phyloP scores from a whole-genome alignment of 257 asterid species.

The Fraxinus quadrangulata region DNA sequence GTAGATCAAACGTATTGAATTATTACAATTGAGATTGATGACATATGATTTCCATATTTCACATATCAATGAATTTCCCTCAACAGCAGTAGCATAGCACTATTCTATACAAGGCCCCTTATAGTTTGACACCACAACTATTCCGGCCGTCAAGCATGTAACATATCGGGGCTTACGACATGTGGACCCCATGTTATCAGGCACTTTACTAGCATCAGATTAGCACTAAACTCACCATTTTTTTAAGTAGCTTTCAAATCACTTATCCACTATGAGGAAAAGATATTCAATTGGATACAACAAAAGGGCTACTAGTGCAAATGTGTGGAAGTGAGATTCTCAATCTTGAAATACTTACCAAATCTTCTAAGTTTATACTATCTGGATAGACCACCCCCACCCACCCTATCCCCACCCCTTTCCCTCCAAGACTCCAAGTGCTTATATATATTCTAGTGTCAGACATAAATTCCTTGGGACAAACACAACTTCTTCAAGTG shows the following conservation, averaged over 20 bases:
- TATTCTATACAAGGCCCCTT: neutral
- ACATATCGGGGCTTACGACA: neutral
- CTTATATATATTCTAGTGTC: constrained; percentile 52
- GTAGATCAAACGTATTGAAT: too few relatives aligned
- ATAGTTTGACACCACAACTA: neutral
- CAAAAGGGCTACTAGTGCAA: neutral
- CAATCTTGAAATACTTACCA: neutral
- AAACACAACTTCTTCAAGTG: constrained; percentile 56
- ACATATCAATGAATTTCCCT: too few relatives aligned
- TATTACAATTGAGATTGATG: too few relatives aligned
- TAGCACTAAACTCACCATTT: constrained; percentile 43
- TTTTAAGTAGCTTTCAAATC: constrained; percentile 36
- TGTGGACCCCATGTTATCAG: constrained; percentile 30
- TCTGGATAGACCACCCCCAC: constrained; percentile 18
- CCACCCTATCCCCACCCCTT: constrained; percentile 18
- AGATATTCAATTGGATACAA: constrained; percentile 62
- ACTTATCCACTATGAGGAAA: constrained; percentile 39
- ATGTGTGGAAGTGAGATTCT: neutral
- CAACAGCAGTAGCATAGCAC: too few relatives aligned
- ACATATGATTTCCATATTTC: too few relatives aligned
- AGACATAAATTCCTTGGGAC: constrained; percentile 48
- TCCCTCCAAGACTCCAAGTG: neutral
- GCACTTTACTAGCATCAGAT: constrained; percentile 39
- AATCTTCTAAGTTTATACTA: neutral
- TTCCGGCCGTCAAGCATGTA: neutral